Conservation (phyloP, 1,284 basidiomycete genomes). For the Naganishia sp. region DNA sequence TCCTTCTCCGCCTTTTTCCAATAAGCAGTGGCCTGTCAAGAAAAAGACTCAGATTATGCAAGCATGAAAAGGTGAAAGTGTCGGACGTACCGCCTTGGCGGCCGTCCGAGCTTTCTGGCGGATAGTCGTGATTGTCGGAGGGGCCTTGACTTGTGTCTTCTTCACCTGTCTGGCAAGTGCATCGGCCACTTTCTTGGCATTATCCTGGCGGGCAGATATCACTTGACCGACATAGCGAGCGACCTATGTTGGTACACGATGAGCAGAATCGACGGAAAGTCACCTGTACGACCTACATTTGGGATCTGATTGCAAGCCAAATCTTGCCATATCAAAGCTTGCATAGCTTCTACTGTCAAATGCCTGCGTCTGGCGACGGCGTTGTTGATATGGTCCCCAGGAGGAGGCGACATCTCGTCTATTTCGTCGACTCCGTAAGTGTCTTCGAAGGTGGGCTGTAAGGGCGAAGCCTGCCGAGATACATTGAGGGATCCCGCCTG, state of each 20-base stretch:
- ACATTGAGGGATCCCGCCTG: neutral
- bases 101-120: slow-evolving; percentile 88
- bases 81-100: slow-evolving; percentile 48
- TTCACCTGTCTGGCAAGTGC: slow-evolving; percentile 77
- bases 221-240: slow-evolving; percentile 64
- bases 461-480: neutral
- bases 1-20: slow-evolving; percentile 97
- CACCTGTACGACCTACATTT: slow-evolving; percentile 59
- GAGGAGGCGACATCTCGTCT: slow-evolving; percentile 24
- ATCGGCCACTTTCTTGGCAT: slow-evolving; percentile 70
- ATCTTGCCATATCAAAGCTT: slow-evolving; percentile 81
- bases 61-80: slow-evolving; percentile 38
- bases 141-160: slow-evolving; percentile 56
- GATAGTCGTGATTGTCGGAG: slow-evolving; percentile 74
- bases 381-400: slow-evolving; percentile 21
- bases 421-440: slow-evolving; percentile 15
- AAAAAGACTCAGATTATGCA: neutral
- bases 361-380: slow-evolving; percentile 26
- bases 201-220: slow-evolving; percentile 65
- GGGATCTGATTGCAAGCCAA: slow-evolving; percentile 78
- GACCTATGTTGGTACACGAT: slow-evolving; percentile 58
- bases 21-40: slow-evolving; percentile 79
- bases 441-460: slow-evolving; percentile 2
- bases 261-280: no score
- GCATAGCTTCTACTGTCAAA: slow-evolving; percentile 68